A percentile compares a stretch with the other conserved stretches of the same genome.
phyloP scores from a whole-genome alignment of 305 asterid species.

The Fraxinus sp. region DNA sequence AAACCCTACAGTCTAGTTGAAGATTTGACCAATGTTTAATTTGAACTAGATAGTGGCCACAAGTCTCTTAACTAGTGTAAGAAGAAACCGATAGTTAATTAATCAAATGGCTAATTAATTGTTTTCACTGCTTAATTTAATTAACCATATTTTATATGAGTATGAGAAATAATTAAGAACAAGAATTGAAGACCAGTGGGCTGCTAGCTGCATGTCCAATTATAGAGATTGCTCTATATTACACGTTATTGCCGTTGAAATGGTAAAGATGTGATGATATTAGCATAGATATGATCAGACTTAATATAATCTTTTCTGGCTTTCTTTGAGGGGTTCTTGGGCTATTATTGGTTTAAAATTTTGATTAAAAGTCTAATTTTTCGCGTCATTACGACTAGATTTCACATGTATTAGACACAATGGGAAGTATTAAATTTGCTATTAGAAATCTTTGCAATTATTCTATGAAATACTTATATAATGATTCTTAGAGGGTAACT shows the following conservation, averaged over 20 bases:
- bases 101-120: not conserved
- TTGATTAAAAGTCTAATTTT: not conserved
- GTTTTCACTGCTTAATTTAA: not conserved
- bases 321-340: slow-evolving; percentile 24
- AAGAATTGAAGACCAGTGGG: not conserved
- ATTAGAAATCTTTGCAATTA: not conserved
- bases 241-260: slow-evolving; percentile 29
- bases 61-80: slow-evolving; percentile 9
- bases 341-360: not conserved
- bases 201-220: not conserved
- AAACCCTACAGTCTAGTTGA: slow-evolving; percentile 27
- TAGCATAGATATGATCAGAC: slow-evolving; percentile 34
- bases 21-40: slow-evolving; percentile 23
- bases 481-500: not conserved
- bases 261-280: slow-evolving; percentile 46
- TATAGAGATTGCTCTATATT: not conserved
- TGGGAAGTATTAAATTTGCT: not conserved
- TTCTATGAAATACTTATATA: not conserved
- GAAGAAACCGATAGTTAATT: not conserved
- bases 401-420: slow-evolving; percentile 20
- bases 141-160: not conserved
- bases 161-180: not conserved
- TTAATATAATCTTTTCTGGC: slow-evolving; percentile 15
- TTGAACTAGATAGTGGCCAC: not conserved
- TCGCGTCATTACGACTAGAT: not conserved